Evolutionary conservation across 306 rosid species (phyloP), one percentile per base, ranked within the genome.

Genomic region (Sindora glabra): DNA sequence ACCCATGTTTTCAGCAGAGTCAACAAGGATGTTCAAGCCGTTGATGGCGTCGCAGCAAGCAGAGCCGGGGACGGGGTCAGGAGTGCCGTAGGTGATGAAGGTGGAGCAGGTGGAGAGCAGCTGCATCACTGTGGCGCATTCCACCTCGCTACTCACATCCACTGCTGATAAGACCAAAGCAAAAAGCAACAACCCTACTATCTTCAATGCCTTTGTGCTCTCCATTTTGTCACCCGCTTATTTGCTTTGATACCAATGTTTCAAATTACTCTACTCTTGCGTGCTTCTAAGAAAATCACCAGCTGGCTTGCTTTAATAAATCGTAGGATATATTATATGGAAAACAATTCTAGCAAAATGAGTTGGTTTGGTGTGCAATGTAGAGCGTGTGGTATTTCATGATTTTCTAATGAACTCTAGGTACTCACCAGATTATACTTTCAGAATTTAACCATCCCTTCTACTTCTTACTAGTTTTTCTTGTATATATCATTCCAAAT

Each of bases 21-120:
- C 59, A 0, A 68, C 56, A 32, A 82, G 48, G 15, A 48, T 61
- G n/a, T 59, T 57, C 57, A 82, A 55, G 10, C 68, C 70, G 14
- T 7, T 51, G 75, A 79, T 66, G 48, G 89, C 86, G 58, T 75
- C 73, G 55, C 87, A 74, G 12, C 89, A 79, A 3, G 80, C 75
- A 30, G 84, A 64, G 13, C 78, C 86, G 2, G 77, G 84, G 36
- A 42, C 10, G 0, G 96, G 88, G 44, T 84, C 71, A 7, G 90
- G 88, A 2, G 66, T 25, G 14, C 84, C 84, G 10, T 77, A 53
- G 1, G 56, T 65, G 15, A 84, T 59, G 82, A 84, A 84, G 5
- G 26, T 13, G 21, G 73, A 81, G 74, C 87, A 86, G 1, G 72
- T 45, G 1, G 82, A 61, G 48, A 86, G 40, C 0, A 83, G 70